A percentile compares a stretch with the other conserved stretches of the same genome.
Evolutionary conservation across 352 stramenopile species (phyloP).

Genomic region (Phytophthora megakarya): DNA sequence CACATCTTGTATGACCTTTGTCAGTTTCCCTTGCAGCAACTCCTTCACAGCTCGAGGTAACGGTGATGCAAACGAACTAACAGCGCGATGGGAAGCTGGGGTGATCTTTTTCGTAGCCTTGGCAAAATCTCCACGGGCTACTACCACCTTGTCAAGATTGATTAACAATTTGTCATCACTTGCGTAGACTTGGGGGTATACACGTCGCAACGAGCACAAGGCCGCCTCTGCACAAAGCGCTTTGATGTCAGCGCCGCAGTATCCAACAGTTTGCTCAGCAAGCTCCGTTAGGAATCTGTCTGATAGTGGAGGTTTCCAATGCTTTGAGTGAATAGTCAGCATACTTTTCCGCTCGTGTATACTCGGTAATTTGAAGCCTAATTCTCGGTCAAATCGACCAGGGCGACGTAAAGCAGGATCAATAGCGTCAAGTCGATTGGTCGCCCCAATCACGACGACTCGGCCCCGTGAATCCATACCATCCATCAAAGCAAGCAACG

Average conservation of each 20-base stretch:
- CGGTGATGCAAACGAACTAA: conserved; percentile 75
- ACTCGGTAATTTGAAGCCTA: conserved; percentile 91
- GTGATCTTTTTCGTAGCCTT: conserved; percentile 84
- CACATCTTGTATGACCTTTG: conserved; percentile 49
- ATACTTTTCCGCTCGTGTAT: conserved; percentile 83
- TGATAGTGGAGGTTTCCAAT: conserved; percentile 82
- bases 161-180: conserved; percentile 82
- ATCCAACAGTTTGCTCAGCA: conserved; percentile 85
- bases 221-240: conserved; percentile 90
- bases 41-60: conserved; percentile 63
- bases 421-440: conserved; percentile 96
- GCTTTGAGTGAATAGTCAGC: conserved; percentile 86
- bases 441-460: conserved; percentile 98
- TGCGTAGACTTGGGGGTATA: conserved; percentile 89
- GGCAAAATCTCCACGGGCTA: conserved; percentile 73
- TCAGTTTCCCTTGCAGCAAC: conserved; percentile 48
- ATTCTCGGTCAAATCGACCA: conserved; percentile 92
- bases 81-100: conserved; percentile 71
- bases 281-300: conserved; percentile 74
- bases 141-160: conserved; percentile 69
- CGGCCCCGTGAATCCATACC: conserved; percentile 85
- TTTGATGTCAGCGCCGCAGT: conserved; percentile 93
- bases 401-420: conserved; percentile 95
- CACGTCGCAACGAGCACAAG: conserved; percentile 84
- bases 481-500: conserved; percentile 93